Conservation (phyloP, 331 rosid species). For the Telfairia occidentalis region DNA sequence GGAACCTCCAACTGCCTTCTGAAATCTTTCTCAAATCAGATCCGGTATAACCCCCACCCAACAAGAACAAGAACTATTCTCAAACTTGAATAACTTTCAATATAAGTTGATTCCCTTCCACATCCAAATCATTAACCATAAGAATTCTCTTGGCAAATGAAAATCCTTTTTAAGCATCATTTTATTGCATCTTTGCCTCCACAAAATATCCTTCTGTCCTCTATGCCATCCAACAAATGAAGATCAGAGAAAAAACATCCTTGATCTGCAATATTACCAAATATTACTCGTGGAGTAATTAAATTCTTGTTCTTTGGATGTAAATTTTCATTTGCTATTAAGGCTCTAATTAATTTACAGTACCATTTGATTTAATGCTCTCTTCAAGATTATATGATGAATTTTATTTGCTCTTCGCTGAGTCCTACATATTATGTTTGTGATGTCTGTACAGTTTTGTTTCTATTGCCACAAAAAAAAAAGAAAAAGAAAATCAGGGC, state of each 20-base stretch:
- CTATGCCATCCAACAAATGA: not conserved
- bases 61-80: not conserved
- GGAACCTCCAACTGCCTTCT: not conserved
- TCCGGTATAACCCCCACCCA: not conserved
- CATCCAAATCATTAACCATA: not conserved
- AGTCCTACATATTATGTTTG: not conserved
- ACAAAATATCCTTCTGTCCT: not conserved
- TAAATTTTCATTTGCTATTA: not conserved
- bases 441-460: not conserved
- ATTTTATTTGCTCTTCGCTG: not conserved
- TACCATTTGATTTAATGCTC: not conserved
- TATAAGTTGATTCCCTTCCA: not conserved
- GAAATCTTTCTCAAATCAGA: not conserved
- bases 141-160: not conserved
- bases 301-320: not conserved
- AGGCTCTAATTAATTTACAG: not conserved
- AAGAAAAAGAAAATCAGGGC: not conserved
- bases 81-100: not conserved
- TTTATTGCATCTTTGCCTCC: not conserved
- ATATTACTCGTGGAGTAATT: not conserved
- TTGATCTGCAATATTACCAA: not conserved
- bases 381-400: not conserved
- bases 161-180: not conserved
- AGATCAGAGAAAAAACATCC: not conserved
- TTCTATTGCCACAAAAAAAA: not conserved